phyloP scores from a whole-genome alignment of 805 yeast species.

The Nakazawaea pomicola region DNA sequence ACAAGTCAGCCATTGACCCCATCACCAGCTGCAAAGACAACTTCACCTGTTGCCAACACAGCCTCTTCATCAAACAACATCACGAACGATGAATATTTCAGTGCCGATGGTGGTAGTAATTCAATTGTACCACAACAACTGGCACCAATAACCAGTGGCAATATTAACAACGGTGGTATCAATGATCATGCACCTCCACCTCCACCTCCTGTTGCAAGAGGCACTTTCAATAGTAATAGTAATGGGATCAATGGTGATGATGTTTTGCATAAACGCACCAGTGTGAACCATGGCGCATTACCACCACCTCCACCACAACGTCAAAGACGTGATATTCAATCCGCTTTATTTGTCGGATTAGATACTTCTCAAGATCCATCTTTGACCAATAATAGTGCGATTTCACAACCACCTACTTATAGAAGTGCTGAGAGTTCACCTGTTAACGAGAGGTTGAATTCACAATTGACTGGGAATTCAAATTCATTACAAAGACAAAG shows the following conservation, averaged over 20 bases:
- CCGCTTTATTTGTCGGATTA: slow-evolving; percentile 41
- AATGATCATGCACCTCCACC: too few relatives aligned
- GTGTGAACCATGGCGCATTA: slow-evolving; percentile 6
- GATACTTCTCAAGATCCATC: slow-evolving; percentile 24
- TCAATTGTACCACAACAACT: too few relatives aligned
- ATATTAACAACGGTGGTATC: too few relatives aligned
- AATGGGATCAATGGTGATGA: too few relatives aligned
- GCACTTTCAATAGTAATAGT: slow-evolving; percentile 7
- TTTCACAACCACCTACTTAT: slow-evolving; percentile 20
- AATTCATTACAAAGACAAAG: slow-evolving; percentile 21
- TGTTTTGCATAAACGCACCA: slow-evolving; percentile 3
- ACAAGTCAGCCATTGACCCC: slow-evolving; percentile 21
- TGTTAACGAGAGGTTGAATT: too few relatives aligned
- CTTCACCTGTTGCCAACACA: slow-evolving; percentile 7
- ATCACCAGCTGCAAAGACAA: background rate
- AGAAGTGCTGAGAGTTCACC: too few relatives aligned
- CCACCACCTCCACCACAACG: slow-evolving; percentile 32
- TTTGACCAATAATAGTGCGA: slow-evolving; percentile 12
- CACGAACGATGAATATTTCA: slow-evolving; percentile 13
- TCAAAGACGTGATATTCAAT: slow-evolving; percentile 37
- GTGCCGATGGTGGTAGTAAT: slow-evolving; percentile 4
- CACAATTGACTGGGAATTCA: slow-evolving; percentile 40
- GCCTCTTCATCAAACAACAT: slow-evolving; percentile 17
- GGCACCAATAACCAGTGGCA: too few relatives aligned
- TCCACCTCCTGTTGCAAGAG: slow-evolving; percentile 11